Evolutionary conservation across 73 alveolate genomes (phyloP).

Genomic region (Diophrys sp.): DNA sequence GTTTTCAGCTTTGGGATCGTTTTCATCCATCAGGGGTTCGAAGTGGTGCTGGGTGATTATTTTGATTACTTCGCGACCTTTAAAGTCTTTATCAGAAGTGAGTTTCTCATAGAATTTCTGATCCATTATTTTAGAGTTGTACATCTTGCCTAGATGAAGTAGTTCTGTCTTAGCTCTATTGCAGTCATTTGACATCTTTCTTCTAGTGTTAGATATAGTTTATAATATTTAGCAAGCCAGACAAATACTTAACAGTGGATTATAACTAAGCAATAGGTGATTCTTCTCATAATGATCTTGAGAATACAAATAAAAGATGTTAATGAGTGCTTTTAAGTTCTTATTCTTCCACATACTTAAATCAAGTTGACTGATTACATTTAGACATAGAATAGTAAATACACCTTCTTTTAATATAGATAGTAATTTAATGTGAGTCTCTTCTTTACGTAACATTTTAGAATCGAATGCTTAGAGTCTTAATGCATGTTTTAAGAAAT

Average conservation of each 20-base stretch:
- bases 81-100: slow-evolving; percentile 24
- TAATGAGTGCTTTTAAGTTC: slow-evolving; percentile 22
- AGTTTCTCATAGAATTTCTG: slow-evolving; percentile 49
- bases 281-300: slow-evolving; percentile 34
- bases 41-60: slow-evolving; percentile 37
- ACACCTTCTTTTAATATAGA: slow-evolving; percentile 20
- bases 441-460: slow-evolving; percentile 32
- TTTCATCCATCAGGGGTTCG: slow-evolving; percentile 57
- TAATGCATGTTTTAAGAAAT: slow-evolving; percentile 42
- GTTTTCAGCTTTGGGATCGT: slow-evolving; percentile 65
- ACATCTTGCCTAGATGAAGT: slow-evolving; percentile 47
- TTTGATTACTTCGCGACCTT: slow-evolving; percentile 28
- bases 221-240: slow-evolving; percentile 23
- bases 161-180: slow-evolving; percentile 10
- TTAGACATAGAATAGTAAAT: slow-evolving; percentile 26
- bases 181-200: slow-evolving; percentile 40
- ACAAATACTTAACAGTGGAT: slow-evolving; percentile 42
- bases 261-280: slow-evolving; percentile 14
- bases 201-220: slow-evolving; percentile 8
- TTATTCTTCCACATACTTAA: slow-evolving; percentile 45
- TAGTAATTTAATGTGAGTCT: slow-evolving; percentile 10
- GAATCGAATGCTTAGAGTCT: slow-evolving; percentile 36
- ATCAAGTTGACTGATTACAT: slow-evolving; percentile 33
- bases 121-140: slow-evolving; percentile 38
- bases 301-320: slow-evolving; percentile 1